Conservation (phyloP, 495 filamentous ascomycete genomes). For the Penicillium cataractarum region DNA sequence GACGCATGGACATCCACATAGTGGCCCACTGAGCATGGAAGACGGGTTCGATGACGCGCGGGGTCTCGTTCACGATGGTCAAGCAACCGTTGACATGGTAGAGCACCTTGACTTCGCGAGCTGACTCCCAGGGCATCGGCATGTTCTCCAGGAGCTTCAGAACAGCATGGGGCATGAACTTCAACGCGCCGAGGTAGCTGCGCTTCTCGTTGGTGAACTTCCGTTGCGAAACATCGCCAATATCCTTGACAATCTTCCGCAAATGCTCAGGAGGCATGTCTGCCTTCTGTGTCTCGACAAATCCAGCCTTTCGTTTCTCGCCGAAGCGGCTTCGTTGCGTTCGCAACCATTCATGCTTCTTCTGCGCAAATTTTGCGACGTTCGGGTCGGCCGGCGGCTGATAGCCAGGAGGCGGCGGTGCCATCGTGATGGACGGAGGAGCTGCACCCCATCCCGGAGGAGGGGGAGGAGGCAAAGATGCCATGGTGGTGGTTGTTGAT, state of each 20-base stretch:
- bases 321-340: constrained; percentile 90
- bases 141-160: constrained; percentile 99
- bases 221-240: constrained; percentile 98
- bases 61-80: constrained; percentile 95
- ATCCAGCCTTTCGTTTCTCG: constrained; percentile 95
- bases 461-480: constrained; percentile 73
- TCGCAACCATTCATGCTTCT: constrained; percentile 98
- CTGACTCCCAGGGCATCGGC: constrained; percentile 99
- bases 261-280: constrained; percentile 99
- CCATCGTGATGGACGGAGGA: constrained; percentile 73
- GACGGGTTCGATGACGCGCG: constrained; percentile 95
- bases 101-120: constrained; percentile 93
- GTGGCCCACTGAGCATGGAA: constrained; percentile 99
- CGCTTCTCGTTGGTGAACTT: constrained; percentile 99
- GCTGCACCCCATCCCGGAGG: constrained; percentile 76
- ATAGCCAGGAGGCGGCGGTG: constrained; percentile 89
- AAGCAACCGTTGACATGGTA: constrained; percentile 99
- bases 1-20: constrained; percentile 99
- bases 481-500: constrained; percentile 62
- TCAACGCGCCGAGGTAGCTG: constrained; percentile 94
- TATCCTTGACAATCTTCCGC: constrained; percentile 97
- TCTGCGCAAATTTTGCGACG: constrained; percentile 92
- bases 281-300: constrained; percentile 96
- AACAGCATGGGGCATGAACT: constrained; percentile 99
- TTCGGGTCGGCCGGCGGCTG: constrained; percentile 82